A percentile compares a stretch with the other conserved stretches of the same genome.
Conservation (phyloP, 1,284 basidiomycete species). For the Xerocomus alliaceus region DNA sequence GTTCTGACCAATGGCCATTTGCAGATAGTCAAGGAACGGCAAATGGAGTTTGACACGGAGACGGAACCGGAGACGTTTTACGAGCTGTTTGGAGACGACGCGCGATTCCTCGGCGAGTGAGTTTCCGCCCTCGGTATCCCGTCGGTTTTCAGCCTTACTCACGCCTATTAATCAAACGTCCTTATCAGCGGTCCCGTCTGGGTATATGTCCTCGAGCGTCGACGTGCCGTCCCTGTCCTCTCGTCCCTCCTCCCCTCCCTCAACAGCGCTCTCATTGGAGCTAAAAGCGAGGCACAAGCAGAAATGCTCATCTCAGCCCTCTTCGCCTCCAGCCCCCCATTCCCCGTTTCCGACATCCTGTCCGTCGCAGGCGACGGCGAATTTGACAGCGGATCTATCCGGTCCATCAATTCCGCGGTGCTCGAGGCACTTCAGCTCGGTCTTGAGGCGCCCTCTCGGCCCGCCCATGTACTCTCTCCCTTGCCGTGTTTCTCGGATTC, state of each 20-base stretch:
- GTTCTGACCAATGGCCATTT: conserved; percentile 14
- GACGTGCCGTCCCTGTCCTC: conserved; percentile 78
- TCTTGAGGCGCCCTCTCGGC: conserved; percentile 49
- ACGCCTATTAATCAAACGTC: conserved; percentile 3
- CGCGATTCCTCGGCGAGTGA: conserved; percentile 75
- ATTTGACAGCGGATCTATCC: conserved; percentile 49
- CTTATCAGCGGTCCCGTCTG: conserved; percentile 74
- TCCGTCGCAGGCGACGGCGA: conserved; percentile 45
- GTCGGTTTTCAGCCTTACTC: conserved; percentile 13
- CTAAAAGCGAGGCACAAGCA: conserved; percentile 64
- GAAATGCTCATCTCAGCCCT: conserved; percentile 78
- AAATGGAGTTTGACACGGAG: conserved; percentile 83
- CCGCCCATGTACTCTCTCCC: conserved; percentile 51
- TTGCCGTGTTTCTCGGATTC: conserved; percentile 46
- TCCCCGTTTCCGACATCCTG: conserved; percentile 70
- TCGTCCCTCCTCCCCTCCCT: conserved; percentile 74
- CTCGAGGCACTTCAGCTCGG: conserved; percentile 52
- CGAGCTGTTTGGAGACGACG: conserved; percentile 78
- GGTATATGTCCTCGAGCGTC: conserved; percentile 84
- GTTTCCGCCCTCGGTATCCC: conserved; percentile 38
- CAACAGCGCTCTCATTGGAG: conserved; percentile 76
- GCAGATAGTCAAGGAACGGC: conserved; percentile 81
- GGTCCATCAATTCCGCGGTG: conserved; percentile 54
- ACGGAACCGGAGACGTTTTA: conserved; percentile 76
- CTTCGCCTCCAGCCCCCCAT: conserved; percentile 80